Conservation (phyloP, 2,329 filamentous ascomycete genomes). For the Phaeosphaeriaceae sp. region DNA sequence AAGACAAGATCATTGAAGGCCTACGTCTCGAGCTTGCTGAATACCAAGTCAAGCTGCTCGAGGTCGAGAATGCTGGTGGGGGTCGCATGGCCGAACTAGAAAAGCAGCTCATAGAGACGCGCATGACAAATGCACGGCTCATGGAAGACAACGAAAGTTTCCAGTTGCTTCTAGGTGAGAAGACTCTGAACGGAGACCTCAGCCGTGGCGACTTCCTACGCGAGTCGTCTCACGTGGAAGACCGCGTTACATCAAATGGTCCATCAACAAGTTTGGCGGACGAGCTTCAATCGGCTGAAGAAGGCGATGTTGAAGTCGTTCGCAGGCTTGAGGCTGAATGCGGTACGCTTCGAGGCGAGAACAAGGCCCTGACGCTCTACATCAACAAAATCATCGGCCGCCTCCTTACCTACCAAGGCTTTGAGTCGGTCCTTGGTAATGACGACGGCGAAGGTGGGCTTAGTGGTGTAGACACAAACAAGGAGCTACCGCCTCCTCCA, state of each 20-base stretch:
- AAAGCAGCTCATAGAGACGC: conserved; percentile 84
- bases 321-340: conserved; percentile 79
- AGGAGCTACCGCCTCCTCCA: conserved; percentile 82
- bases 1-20: conserved; percentile 94
- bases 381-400: conserved; percentile 99
- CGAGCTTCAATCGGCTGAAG: conserved; percentile 75
- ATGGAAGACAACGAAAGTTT: conserved; percentile 99
- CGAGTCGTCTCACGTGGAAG: conserved; percentile 44
- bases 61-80: conserved; percentile 91
- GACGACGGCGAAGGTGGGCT: conserved; percentile 55
- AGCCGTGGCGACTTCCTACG: conserved; percentile 80
- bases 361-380: conserved; percentile 95
- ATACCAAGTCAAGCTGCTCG: conserved; percentile 91
- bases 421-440: conserved; percentile 90
- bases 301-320: conserved; percentile 55
- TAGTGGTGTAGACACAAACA: conserved; percentile 65
- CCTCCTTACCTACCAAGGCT: conserved; percentile 90
- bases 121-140: conserved; percentile 92
- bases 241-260: conserved; percentile 42
- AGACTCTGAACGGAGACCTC: conserved; percentile 94
- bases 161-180: conserved; percentile 90
- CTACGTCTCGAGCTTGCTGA: conserved; percentile 91
- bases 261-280: conserved; percentile 66
- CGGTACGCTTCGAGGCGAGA: conserved; percentile 84
- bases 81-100: conserved; percentile 90